Base-by-base conservation (phyloP, 768 basidiomycete species). In the Termitomyces sp. region DNA sequence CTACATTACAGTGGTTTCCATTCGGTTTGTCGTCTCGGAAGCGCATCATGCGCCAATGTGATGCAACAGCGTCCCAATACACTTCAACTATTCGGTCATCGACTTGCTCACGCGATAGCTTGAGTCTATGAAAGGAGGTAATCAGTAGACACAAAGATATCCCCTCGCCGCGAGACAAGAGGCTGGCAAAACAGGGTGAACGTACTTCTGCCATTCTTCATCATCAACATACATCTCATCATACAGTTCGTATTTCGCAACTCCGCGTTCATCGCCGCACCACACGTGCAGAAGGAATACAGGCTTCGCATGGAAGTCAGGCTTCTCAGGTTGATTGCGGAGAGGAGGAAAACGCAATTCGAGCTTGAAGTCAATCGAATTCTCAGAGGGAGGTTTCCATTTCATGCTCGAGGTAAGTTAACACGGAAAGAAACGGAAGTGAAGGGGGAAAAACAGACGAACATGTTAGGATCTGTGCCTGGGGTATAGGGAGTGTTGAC, bases 321-420 rank as follows among this genome's bases (percentile, higher is more conserved):
- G 91, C 67, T 86, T 74, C 7, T 75, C 66, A 0, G 84, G 80
- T 56, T 87, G 73, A 29, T 76, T 74, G 15, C 71, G 70, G 4
- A 75, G 72, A 1, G 94, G 85, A 0, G 96, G 95, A 72, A 98
- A 99, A 37, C 94, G 88, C n/a, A 99, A 78, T 53, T 95, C 84
- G 34, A 98, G 88, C 72, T 94, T 94, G 80, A 99, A 98, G 73
- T 99, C 97, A 68, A 98, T 89, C 1, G 95, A 96, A 72, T 99
- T 99, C 71, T 98, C 96, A 2, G 90, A 92, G 0, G 97, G 95
- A 1, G 96, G 95, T 73, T 99, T 99, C 97, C 97, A 99, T 74
- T 99, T 99, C 69, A 99, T 74, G 64, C 96, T 98, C 66, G 32
- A n/a, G 63, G 32, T 31, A n/a, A 25, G 47, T 38, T 17, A 51